Base-by-base conservation (phyloP, 371 early-diverging fungal genomes). In the Circinella minor region DNA sequence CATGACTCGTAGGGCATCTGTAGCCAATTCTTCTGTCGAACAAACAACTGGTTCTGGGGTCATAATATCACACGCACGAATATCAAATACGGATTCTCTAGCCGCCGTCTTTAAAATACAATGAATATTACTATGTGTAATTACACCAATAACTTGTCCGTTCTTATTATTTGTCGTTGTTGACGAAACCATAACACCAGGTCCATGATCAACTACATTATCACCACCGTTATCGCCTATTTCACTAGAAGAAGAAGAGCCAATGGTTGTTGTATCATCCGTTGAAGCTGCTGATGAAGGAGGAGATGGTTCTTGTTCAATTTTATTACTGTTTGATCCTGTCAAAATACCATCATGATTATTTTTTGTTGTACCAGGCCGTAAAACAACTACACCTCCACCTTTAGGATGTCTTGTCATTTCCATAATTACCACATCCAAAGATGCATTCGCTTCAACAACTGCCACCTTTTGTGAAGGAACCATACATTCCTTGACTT, bases 351-450 rank as follows among this genome's bases (percentile, higher is more conserved):
- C 51, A 43, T 43, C 3, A 43, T 6, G 43, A 43, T 3, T 43
- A 9, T 1, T 43, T 43, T 6, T 43, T 9, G 9, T 11, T 43
- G 43, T 9, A 43, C 6, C 6, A 9, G 43, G 11, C 3, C 18
- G 27, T 13, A 79, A 46, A 1, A 85, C 85, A 63, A 85, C 65
- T 1, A 85, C 81, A 61, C 83, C 74, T 13, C 74, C 75, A 10
- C 80, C 75, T 61, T 74, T 77, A 11, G 85, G 85, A 54, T 76
- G 72, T 34, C 68, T 70, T 3, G 85, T 82, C 80, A 82, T 80
- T 59, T 81, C 80, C 77, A 81, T 78, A 20, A 85, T 81, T 18
- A 85, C 79, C 10, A 76, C 37, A 57, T 85, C 83, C 20, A 85
- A 65, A 3, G 79, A 70, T 37, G 79, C 79, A 17, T 61, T 51